Evolutionary conservation across 192 early-diverging fungal genomes (phyloP), one percentile per base, ranked within the genome.

Genomic region (Entophlyctis luteolus): DNA sequence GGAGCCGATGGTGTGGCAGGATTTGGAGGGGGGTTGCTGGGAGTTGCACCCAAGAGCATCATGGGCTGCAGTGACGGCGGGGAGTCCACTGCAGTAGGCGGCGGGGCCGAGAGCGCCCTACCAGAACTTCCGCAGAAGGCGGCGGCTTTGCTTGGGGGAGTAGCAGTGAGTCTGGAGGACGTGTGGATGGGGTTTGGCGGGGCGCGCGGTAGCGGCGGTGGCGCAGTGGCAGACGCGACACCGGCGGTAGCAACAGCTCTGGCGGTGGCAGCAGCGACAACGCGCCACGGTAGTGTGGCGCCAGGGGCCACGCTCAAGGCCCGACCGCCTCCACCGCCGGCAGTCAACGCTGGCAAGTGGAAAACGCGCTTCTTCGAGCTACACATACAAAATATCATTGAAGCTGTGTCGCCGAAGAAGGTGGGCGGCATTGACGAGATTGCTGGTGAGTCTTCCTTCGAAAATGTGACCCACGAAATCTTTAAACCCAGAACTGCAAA

Each of bases 291-390:
- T 56, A 16, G n/a, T 53, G 23, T 27, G 10, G 16, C 50, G 14
- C 10, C 50, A 22, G 23, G 18, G 18, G 50, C 12, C 10, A 23
- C 18, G 18, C 10, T 23, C 10, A 12, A 10, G 23, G 25, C 10
- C 12, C 18, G 12, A 12, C 25, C 50, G 8, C 10, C 8, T 42
- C 48, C n/a, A 25, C 48, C 28, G 14, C 22, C 20, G 1, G 29
- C 31, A 29, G 18, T 50, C 18, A 70, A 76, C 48, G 79, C 75
- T 14, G 70, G 67, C 2, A 72, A 67, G 5, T 84, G 82, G 82
- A 81, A 81, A 48, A 70, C 72, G 1, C 56, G 81, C 20, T 84
- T 80, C 48, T 84, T 81, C 54, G 82, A 84, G 65, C 32, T 68
- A 16, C 70, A 78, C 54, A 45, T 79, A 1, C 74, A 68, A 31